Conservation (phyloP, 2,329 filamentous ascomycete species). For the Alternaria viburni region DNA sequence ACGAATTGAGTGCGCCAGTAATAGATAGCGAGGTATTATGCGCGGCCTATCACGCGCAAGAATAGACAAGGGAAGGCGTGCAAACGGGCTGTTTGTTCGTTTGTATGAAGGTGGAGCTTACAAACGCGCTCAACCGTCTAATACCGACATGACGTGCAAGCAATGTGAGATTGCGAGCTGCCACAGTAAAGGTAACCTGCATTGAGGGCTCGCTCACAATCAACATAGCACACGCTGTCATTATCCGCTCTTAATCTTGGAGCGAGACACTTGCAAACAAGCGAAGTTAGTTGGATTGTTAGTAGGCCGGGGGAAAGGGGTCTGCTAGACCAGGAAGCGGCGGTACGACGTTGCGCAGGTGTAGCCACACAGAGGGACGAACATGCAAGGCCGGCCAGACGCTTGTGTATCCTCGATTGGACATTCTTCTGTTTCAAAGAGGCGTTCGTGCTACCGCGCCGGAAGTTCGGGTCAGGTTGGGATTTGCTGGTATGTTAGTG, state of each 20-base stretch:
- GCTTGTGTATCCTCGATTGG: conserved; percentile 17
- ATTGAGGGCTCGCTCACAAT: conserved; percentile 16
- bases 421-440: conserved; percentile 8
- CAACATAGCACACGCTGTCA: conserved; percentile 15
- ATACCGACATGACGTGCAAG: conserved; percentile 22
- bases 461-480: background rate
- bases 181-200: conserved; percentile 8
- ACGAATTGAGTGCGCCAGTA: conserved; percentile 1
- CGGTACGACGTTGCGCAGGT: conserved; percentile 29
- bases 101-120: background rate
- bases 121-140: conserved; percentile 1
- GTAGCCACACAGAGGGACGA: conserved; percentile 3
- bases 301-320: conserved; percentile 10
- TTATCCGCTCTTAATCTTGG: conserved; percentile 20
- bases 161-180: conserved; percentile 21
- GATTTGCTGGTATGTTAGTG: background rate
- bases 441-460: conserved; percentile 14
- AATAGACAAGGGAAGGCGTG: background rate
- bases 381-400: conserved; percentile 24
- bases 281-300: conserved; percentile 18
- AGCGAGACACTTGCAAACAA: conserved; percentile 11
- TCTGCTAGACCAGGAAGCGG: conserved; percentile 14
- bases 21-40: background rate
- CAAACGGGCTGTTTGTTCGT: conserved; percentile 11
- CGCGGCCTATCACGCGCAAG: background rate